Evolutionary conservation across 2,329 filamentous ascomycete species (phyloP).

Genomic region (Neoascochyta sp.): DNA sequence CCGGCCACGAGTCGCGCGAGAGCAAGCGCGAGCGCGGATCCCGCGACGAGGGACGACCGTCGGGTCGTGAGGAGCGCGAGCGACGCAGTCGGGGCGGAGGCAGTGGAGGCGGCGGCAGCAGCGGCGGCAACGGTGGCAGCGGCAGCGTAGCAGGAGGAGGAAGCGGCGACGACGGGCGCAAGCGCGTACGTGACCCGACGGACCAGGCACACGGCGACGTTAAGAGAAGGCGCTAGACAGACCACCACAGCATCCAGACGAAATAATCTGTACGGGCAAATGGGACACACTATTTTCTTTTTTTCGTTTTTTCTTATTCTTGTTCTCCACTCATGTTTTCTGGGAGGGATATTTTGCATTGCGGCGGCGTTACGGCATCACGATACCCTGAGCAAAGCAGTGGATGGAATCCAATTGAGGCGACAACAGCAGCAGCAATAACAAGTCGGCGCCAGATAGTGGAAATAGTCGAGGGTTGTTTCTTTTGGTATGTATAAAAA

Average conservation of each 20-base stretch:
- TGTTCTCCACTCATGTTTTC: not conserved
- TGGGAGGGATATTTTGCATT: slow-evolving; percentile 5
- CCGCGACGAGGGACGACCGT: slow-evolving; percentile 19
- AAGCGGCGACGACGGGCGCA: slow-evolving; percentile 18
- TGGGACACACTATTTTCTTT: no score
- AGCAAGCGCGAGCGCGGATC: slow-evolving; percentile 22
- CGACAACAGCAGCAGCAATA: not conserved
- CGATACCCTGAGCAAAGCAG: slow-evolving; percentile 9
- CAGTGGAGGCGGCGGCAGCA: slow-evolving; percentile 6
- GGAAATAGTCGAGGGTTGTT: no score
- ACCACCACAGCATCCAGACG: slow-evolving; percentile 5
- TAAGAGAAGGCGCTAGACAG: slow-evolving; percentile 22
- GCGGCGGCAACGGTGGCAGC: slow-evolving; percentile 12
- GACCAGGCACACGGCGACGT: slow-evolving; percentile 23
- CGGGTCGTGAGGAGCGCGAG: slow-evolving; percentile 24
- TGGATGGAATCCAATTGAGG: slow-evolving; percentile 1
- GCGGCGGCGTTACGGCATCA: slow-evolving; percentile 12
- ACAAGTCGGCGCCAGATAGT: no score
- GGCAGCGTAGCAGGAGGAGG: slow-evolving; percentile 10
- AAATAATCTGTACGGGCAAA: no score
- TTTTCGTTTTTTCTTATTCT: slow-evolving; percentile 1
- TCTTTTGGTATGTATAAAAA: no score
- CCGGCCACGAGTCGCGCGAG: slow-evolving; percentile 13
- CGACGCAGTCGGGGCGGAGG: slow-evolving; percentile 17
- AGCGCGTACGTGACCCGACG: slow-evolving; percentile 19